Evolutionary conservation across 208 protist species (phyloP), one percentile per base, ranked within the genome.

Genomic region (Trypanosoma brucei): DNA sequence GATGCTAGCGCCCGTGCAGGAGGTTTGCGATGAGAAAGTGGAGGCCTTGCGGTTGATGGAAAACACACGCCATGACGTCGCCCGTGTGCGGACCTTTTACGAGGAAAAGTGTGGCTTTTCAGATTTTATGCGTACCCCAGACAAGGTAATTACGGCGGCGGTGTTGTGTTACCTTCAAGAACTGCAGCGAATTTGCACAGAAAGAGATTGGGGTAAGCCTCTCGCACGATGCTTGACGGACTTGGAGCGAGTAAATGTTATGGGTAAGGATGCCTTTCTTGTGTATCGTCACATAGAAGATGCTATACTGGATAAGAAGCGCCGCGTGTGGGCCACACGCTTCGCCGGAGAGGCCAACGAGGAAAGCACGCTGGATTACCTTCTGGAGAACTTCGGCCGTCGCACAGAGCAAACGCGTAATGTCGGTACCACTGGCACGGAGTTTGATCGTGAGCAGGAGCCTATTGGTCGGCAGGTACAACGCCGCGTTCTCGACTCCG

Each of bases 371-470:
- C 71, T 96, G 0, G 91, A 96, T 68, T 96, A 93, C 73, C 59
- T 96, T 52, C 75, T 96, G 2, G 86, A 96, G 62, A 94, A 96
- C 81, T 93, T 96, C 72, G 83, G 87, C 13, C 80, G 84, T 2
- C 87, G 91, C 51, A 67, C 83, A 1, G 83, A 91, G 46, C 76
- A 79, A 14, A 74, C 58, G 59, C 63, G 68, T 7, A 89, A 90
- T 52, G 82, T 84, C 3, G 84, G 83, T 62, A 84, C 78, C 4
- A 90, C 80, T 39, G 91, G 91, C 50, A 81, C 82, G 0, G 87
- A 96, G 77, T 96, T 94, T 60, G 91, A 96, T 61, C 77, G 91
- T 1, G 91, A 96, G 78, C 83, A 94, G 74, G 91, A 96, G 70
- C 91, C 91, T 14, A 94, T 96, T 70, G 87, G 87, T 33, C 79